These are phyloP conservation scores for Euphorbia celastroides DNA, from an alignment of 441 rosid species.

Conservation along the genomic window DNA sequence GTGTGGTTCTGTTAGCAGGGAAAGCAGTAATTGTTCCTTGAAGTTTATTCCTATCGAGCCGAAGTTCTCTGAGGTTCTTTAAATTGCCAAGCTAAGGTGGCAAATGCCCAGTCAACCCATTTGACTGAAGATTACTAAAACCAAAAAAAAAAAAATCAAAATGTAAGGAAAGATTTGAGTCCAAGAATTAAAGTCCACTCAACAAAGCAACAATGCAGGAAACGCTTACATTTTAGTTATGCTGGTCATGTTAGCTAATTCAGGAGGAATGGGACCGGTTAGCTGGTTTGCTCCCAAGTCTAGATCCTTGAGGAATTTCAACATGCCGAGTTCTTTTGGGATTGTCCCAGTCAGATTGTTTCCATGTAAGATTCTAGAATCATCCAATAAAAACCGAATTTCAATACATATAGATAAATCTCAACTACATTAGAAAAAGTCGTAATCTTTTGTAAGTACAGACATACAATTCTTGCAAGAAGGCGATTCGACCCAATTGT, in stretches of 20 bases:
- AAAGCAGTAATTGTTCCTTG: conserved; percentile 69
- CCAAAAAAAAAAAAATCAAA: conserved; percentile 12
- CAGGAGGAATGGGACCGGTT: conserved; percentile 78
- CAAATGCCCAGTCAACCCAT: conserved; percentile 73
- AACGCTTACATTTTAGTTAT: conserved; percentile 42
- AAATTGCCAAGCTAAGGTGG: conserved; percentile 75
- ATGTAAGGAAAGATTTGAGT: conserved; percentile 8
- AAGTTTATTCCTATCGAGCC: conserved; percentile 74
- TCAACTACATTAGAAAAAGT: background rate
- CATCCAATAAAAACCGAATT: conserved; percentile 20
- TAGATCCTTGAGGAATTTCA: conserved; percentile 66
- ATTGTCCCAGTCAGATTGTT: conserved; percentile 69
- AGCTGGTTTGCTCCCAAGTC: conserved; percentile 90
- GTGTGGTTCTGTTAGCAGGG: conserved; percentile 27
- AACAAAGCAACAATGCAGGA: background rate
- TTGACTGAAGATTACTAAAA: conserved; percentile 82
- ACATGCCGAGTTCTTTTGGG: conserved; percentile 78
- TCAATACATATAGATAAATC: background rate
- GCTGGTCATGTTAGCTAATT: conserved; percentile 60
- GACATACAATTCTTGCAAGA: conserved; percentile 73
- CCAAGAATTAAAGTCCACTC: conserved; percentile 7
- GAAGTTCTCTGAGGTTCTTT: conserved; percentile 65
- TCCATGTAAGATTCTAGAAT: conserved; percentile 61
- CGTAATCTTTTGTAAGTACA: background rate
- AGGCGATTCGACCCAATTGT: conserved; percentile 62